Evolutionary conservation across 352 stramenopile species (phyloP).

Genomic region (Phytophthora boehmeriae): DNA sequence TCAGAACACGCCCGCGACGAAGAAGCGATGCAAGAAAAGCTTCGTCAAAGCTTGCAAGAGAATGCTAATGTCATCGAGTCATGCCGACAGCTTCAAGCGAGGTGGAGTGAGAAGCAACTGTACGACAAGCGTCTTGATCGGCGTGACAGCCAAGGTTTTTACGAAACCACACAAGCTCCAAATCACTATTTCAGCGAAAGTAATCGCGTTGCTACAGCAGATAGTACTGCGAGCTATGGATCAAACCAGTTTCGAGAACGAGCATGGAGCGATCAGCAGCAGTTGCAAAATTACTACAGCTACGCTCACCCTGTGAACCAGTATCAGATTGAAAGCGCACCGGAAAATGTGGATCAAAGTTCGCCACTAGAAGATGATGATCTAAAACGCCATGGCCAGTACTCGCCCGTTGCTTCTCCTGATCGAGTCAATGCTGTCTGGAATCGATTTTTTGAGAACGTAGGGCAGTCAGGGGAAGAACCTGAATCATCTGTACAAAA

Average conservation of each 20-base stretch:
- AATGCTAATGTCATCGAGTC: constrained; percentile 51
- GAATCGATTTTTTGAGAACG: constrained; percentile 83
- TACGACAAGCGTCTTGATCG: constrained; percentile 15
- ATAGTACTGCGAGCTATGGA: constrained; percentile 12
- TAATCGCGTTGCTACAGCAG: constrained; percentile 21
- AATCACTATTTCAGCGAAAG: constrained; percentile 11
- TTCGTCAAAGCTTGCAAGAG: constrained; percentile 53
- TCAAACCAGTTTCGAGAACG: constrained; percentile 29
- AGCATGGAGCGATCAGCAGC: constrained; percentile 24
- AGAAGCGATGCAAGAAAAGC: constrained; percentile 48
- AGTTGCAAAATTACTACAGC: constrained; percentile 17
- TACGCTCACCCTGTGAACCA: constrained; percentile 18
- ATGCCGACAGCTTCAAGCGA: constrained; percentile 42
- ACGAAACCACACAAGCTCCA: constrained; percentile 18
- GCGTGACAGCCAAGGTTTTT: constrained; percentile 21
- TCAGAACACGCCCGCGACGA: constrained; percentile 52
- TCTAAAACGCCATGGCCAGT: neutral
- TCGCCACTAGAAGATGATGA: constrained; percentile 21
- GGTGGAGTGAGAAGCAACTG: constrained; percentile 22
- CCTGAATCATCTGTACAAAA: constrained; percentile 2
- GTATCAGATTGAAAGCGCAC: constrained; percentile 18
- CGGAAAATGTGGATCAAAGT: constrained; percentile 15
- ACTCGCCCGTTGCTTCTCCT: constrained; percentile 35
- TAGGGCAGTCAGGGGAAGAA: constrained; percentile 37
- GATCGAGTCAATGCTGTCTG: constrained; percentile 67